A percentile compares a stretch with the other conserved stretches of the same genome.
These are phyloP conservation scores for Alternaria sp. DNA, from an alignment of 2,329 filamentous ascomycete species.

Conservation along the genomic window DNA sequence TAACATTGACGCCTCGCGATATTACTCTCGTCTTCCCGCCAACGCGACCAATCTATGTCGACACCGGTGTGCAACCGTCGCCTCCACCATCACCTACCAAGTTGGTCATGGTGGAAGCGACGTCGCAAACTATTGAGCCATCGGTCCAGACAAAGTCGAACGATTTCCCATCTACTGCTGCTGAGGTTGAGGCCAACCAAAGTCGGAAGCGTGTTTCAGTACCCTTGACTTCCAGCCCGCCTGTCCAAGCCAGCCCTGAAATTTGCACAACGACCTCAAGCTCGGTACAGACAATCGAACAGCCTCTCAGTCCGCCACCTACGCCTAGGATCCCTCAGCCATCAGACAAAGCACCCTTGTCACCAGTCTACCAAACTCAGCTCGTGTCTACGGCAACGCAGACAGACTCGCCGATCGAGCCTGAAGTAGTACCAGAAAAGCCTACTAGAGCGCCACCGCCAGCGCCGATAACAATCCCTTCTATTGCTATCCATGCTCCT, in stretches of 20 bases:
- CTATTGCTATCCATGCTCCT: constrained; percentile 90
- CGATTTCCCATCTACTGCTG: constrained; percentile 22
- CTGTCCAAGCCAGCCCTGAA: constrained; percentile 19
- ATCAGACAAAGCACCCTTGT: constrained; percentile 49
- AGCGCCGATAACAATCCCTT: constrained; percentile 68
- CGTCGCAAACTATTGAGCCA: constrained; percentile 29
- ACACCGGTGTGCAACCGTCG: constrained; percentile 82
- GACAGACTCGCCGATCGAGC: constrained; percentile 52
- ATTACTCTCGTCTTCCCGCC: constrained; percentile 42
- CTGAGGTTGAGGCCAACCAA: constrained; percentile 74
- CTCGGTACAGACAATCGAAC: constrained; percentile 67
- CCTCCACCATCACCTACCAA: constrained; percentile 75
- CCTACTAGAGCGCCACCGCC: constrained; percentile 39
- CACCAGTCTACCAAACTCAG: constrained; percentile 42
- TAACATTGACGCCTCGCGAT: constrained; percentile 32
- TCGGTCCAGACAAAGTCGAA: constrained; percentile 28
- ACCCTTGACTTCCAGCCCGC: constrained; percentile 16
- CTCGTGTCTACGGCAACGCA: constrained; percentile 68
- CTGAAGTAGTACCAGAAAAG: constrained; percentile 34
- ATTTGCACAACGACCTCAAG: constrained; percentile 65
- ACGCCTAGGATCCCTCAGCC: constrained; percentile 63
- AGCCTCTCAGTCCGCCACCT: constrained; percentile 68
- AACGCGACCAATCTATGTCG: constrained; percentile 64
- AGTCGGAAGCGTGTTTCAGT: constrained; percentile 70
- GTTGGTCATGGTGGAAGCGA: constrained; percentile 30